phyloP scores from a whole-genome alignment of 306 rosid species.

The Fagus crenata region DNA sequence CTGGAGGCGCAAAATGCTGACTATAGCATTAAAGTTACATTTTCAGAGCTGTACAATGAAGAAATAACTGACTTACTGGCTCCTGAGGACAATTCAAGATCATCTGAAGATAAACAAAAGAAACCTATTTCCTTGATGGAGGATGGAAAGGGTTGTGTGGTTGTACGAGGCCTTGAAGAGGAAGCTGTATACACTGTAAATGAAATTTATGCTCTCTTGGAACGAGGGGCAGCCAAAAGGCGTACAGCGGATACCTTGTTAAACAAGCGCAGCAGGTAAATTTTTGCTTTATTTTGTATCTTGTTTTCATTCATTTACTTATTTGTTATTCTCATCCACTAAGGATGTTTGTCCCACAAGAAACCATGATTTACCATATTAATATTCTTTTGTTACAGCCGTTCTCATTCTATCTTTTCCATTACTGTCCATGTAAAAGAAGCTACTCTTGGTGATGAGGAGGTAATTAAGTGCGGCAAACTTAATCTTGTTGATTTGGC shows the following conservation, averaged over 20 bases:
- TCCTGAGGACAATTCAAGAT: constrained; percentile 67
- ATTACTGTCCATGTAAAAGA: constrained; percentile 85
- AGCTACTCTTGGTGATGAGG: constrained; percentile 81
- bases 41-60: constrained; percentile 92
- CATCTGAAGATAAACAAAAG: constrained; percentile 67
- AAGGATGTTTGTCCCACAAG: constrained; percentile 1
- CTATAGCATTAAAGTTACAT: constrained; percentile 86
- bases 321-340: neutral
- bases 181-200: constrained; percentile 76
- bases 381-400: constrained; percentile 54
- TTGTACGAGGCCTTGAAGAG: constrained; percentile 92
- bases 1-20: constrained; percentile 86
- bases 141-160: constrained; percentile 91
- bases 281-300: neutral
- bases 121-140: constrained; percentile 80
- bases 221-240: constrained; percentile 82
- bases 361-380: constrained; percentile 4
- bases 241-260: constrained; percentile 94
- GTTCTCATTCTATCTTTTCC: constrained; percentile 94
- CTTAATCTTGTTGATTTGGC: constrained; percentile 98
- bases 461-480: constrained; percentile 92
- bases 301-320: constrained; percentile 1
- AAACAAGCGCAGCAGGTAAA: constrained; percentile 89
- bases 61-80: constrained; percentile 84
- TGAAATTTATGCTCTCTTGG: constrained; percentile 79